These are phyloP conservation scores for Plasmopara muralis DNA, from an alignment of 352 stramenopile species.

Conservation along the genomic window DNA sequence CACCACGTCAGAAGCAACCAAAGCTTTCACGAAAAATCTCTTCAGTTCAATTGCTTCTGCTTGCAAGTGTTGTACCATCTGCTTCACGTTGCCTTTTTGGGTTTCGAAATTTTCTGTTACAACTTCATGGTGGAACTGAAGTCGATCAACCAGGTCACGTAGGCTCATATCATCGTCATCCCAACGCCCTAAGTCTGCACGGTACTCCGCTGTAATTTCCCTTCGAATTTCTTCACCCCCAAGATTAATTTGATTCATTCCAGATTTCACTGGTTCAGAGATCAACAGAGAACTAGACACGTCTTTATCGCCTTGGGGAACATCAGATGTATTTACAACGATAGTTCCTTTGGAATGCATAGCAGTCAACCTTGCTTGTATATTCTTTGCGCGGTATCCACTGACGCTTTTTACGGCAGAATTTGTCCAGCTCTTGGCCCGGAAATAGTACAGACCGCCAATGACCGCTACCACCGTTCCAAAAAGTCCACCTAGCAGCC, in stretches of 20 bases:
- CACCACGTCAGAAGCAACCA: slow-evolving; percentile 29
- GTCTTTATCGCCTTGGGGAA: slow-evolving; percentile 1
- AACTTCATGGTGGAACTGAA: slow-evolving; percentile 74
- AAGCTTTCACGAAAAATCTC: slow-evolving; percentile 49
- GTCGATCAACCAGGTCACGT: slow-evolving; percentile 60
- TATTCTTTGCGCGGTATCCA: slow-evolving; percentile 47
- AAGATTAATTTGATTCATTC: slow-evolving; percentile 17
- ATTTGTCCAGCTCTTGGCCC: slow-evolving; percentile 71
- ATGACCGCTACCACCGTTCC: slow-evolving; percentile 71
- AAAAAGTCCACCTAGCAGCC: slow-evolving; percentile 69
- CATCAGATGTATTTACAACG: slow-evolving; percentile 25
- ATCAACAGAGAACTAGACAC: slow-evolving; percentile 5
- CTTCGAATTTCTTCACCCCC: slow-evolving; percentile 9
- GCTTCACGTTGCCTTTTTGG: slow-evolving; percentile 56
- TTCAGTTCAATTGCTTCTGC: slow-evolving; percentile 61
- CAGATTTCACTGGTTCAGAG: slow-evolving; percentile 9
- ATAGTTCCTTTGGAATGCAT: slow-evolving; percentile 72
- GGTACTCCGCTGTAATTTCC: slow-evolving; percentile 27
- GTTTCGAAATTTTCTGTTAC: slow-evolving; percentile 70
- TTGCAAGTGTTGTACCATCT: slow-evolving; percentile 62
- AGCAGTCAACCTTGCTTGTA: slow-evolving; percentile 41
- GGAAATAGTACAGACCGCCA: slow-evolving; percentile 75
- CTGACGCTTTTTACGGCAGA: slow-evolving; percentile 25
- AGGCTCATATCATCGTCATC: slow-evolving; percentile 72
- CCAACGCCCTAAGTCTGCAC: slow-evolving; percentile 55